These are phyloP conservation scores for Plasmodium gallinaceum DNA, from an alignment of 169 alveolate species.

Conservation along the genomic window DNA sequence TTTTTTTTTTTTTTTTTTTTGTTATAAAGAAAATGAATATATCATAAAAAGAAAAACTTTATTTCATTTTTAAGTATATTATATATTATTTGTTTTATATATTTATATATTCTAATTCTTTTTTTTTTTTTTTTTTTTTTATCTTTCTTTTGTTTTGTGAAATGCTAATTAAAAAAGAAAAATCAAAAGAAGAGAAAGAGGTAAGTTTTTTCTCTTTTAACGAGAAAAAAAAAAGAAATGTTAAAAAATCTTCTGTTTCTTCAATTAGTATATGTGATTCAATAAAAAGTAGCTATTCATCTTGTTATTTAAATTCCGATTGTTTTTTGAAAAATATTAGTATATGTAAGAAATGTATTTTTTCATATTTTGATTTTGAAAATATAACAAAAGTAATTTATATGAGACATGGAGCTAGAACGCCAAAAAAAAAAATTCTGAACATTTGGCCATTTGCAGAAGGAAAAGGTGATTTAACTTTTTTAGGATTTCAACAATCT, in stretches of 20 bases:
- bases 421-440: constrained; percentile 55
- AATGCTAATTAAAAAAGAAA: constrained; percentile 19
- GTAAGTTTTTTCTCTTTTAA: constrained; percentile 7
- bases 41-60: background rate
- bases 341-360: constrained; percentile 52
- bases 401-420: constrained; percentile 76
- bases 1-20: background rate
- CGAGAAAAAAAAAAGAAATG: constrained; percentile 3
- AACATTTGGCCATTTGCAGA: constrained; percentile 65
- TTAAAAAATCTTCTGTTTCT: background rate
- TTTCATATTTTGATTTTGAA: constrained; percentile 31
- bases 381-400: constrained; percentile 35
- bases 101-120: background rate
- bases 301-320: constrained; percentile 21
- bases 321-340: constrained; percentile 31
- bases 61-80: too few relatives aligned
- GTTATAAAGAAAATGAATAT: background rate
- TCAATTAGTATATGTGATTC: constrained; percentile 38
- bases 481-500: constrained; percentile 66
- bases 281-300: constrained; percentile 7
- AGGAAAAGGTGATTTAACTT: constrained; percentile 62
- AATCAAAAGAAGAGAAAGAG: constrained; percentile 15
- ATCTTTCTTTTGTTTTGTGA: background rate
- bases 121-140: background rate
- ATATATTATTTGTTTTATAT: background rate